phyloP scores from a whole-genome alignment of 116 monocot genomes.

The Trichopus zeylanicus region DNA sequence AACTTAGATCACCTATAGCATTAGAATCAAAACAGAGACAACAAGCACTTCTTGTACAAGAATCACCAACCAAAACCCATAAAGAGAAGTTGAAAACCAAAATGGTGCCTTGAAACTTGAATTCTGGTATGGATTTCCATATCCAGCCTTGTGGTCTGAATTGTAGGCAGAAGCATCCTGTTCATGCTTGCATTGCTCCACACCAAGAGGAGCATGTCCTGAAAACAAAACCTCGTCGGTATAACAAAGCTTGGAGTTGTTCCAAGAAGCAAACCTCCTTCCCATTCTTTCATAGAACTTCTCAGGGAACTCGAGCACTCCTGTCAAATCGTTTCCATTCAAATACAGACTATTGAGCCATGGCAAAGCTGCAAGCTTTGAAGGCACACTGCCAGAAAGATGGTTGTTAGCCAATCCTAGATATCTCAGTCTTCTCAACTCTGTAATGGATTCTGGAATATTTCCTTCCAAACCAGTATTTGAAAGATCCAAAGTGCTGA shows the following conservation, averaged over 20 bases:
- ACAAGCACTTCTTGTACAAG: conserved; percentile 16
- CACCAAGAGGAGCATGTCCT: conserved; percentile 39
- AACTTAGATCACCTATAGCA: too few species aligned
- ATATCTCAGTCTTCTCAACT: conserved; percentile 40
- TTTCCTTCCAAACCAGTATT: conserved; percentile 27
- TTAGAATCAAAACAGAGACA: conserved; percentile 10
- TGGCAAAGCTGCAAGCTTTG: conserved; percentile 32
- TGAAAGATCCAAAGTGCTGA: conserved; percentile 61
- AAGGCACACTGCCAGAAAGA: conserved; percentile 35
- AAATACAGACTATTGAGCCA: conserved; percentile 42
- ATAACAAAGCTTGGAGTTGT: conserved; percentile 68
- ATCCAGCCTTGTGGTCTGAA: conserved; percentile 4
- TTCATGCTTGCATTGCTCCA: conserved; percentile 37
- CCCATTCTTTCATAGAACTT: conserved; percentile 62
- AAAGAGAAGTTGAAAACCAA: conserved; percentile 12
- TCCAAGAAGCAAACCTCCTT: conserved; percentile 64
- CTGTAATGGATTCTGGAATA: conserved; percentile 49
- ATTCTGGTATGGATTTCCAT: conserved; percentile 9
- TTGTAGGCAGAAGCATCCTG: background rate
- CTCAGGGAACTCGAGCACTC: conserved; percentile 39
- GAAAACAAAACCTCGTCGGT: conserved; percentile 1
- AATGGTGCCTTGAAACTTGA: conserved; percentile 17
- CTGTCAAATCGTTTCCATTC: conserved; percentile 62
- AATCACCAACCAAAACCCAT: conserved; percentile 25
- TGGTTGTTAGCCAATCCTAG: conserved; percentile 59